A percentile compares a stretch with the other conserved stretches of the same genome.
These are phyloP conservation scores for Diaporthe vexans DNA, from an alignment of 2,329 filamentous ascomycete genomes.

Conservation along the genomic window DNA sequence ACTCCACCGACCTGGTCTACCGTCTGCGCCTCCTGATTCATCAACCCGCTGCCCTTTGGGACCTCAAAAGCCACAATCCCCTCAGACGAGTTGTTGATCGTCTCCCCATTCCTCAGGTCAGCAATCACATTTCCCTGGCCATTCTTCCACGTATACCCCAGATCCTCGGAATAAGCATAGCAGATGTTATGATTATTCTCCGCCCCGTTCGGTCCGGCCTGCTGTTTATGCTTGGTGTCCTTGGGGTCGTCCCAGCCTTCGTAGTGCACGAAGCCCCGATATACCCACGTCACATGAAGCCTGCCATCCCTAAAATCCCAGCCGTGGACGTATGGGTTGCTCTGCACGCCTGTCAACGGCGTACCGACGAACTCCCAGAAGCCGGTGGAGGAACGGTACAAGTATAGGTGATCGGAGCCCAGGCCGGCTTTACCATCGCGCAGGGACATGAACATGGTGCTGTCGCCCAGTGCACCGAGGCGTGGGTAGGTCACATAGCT, in stretches of 20 bases:
- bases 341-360: conserved; percentile 59
- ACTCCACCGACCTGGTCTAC: conserved; percentile 60
- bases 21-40: conserved; percentile 65
- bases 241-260: conserved; percentile 57
- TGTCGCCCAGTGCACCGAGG: conserved; percentile 55
- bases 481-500: conserved; percentile 63
- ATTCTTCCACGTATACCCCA: conserved; percentile 59
- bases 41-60: conserved; percentile 60
- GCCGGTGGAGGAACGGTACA: conserved; percentile 55
- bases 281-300: conserved; percentile 64
- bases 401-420: conserved; percentile 62
- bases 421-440: conserved; percentile 65
- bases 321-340: conserved; percentile 67
- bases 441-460: conserved; percentile 61
- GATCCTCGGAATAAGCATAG: conserved; percentile 62
- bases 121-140: conserved; percentile 53
- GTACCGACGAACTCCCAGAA: conserved; percentile 56
- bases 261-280: conserved; percentile 62
- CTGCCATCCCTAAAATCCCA: conserved; percentile 53
- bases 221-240: conserved; percentile 57
- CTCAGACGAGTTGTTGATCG: conserved; percentile 55
- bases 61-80: conserved; percentile 61
- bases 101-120: conserved; percentile 51
- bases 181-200: conserved; percentile 65
- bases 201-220: conserved; percentile 58